Conservation (phyloP, 768 basidiomycete genomes). For the Amanita rubescens region DNA sequence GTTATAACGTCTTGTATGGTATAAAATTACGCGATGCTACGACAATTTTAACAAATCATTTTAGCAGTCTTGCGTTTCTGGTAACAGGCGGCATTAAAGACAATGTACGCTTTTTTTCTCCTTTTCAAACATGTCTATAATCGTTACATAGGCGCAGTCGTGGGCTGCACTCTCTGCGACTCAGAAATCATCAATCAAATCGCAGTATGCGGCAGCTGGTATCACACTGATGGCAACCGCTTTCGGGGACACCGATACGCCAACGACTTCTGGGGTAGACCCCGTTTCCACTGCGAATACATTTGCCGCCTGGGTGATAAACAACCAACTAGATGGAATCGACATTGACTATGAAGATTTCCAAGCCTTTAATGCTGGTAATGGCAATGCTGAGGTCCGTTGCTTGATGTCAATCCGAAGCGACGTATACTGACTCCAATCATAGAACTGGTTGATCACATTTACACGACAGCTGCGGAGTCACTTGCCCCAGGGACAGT, state of each 20-base stretch:
- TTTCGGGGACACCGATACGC: slow-evolving; percentile 50
- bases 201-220: slow-evolving; percentile 47
- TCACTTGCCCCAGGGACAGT: slow-evolving; percentile 39
- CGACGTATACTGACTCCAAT: not conserved
- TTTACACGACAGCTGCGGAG: slow-evolving; percentile 45
- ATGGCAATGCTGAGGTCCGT: slow-evolving; percentile 44
- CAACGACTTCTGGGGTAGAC: slow-evolving; percentile 51
- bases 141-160: not conserved
- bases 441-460: slow-evolving; percentile 41
- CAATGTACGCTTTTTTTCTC: not conserved
- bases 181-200: slow-evolving; percentile 17
- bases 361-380: slow-evolving; percentile 38
- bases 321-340: slow-evolving; percentile 57
- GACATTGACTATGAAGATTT: slow-evolving; percentile 79
- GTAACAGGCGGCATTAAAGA: not conserved
- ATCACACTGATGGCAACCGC: slow-evolving; percentile 57
- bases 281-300: slow-evolving; percentile 53
- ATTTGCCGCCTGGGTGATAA: slow-evolving; percentile 57
- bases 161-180: not conserved
- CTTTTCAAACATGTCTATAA: not conserved
- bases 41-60: not conserved
- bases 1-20: not conserved
- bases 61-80: not conserved
- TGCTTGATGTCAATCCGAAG: not conserved
- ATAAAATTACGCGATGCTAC: not conserved